Evolutionary conservation across 768 basidiomycete genomes (phyloP).

Genomic region (Boletus speciosus): DNA sequence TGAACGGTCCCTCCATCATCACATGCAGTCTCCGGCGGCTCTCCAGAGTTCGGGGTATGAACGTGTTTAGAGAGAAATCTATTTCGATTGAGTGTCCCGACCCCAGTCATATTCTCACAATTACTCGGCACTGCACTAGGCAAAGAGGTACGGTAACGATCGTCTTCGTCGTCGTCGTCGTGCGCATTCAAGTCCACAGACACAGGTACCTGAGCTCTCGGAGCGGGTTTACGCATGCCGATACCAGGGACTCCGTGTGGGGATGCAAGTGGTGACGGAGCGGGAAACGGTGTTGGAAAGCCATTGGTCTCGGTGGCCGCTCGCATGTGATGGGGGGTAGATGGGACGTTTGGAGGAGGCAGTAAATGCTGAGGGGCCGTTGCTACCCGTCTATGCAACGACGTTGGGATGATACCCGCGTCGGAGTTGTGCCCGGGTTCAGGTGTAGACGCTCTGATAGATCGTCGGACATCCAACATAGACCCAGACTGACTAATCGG

Average conservation of each 20-base stretch:
- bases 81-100: slow-evolving; percentile 42
- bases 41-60: slow-evolving; percentile 11
- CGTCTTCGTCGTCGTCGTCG: slow-evolving; percentile 30
- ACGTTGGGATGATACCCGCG: slow-evolving; percentile 22
- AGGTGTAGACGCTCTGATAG: slow-evolving; percentile 32
- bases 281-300: slow-evolving; percentile 14
- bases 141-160: slow-evolving; percentile 40
- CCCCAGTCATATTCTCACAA: slow-evolving; percentile 63
- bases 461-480: slow-evolving; percentile 35
- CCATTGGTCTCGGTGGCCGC: slow-evolving; percentile 33
- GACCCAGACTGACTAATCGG: slow-evolving; percentile 35
- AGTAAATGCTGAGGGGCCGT: slow-evolving; percentile 29
- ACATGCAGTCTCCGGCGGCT: slow-evolving; percentile 5
- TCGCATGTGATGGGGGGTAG: slow-evolving; percentile 32
- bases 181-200: slow-evolving; percentile 46
- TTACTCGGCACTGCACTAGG: slow-evolving; percentile 53
- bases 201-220: slow-evolving; percentile 58
- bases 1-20: slow-evolving; percentile 17
- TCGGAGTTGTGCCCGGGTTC: slow-evolving; percentile 27
- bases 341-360: slow-evolving; percentile 10
- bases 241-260: slow-evolving; percentile 32
- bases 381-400: slow-evolving; percentile 31
- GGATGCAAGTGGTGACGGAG: slow-evolving; percentile 16
- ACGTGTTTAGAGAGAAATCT: slow-evolving; percentile 23
- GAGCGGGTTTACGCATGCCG: slow-evolving; percentile 59